Conservation (phyloP, 169 alveolate species). For the Theileria orientalis region DNA sequence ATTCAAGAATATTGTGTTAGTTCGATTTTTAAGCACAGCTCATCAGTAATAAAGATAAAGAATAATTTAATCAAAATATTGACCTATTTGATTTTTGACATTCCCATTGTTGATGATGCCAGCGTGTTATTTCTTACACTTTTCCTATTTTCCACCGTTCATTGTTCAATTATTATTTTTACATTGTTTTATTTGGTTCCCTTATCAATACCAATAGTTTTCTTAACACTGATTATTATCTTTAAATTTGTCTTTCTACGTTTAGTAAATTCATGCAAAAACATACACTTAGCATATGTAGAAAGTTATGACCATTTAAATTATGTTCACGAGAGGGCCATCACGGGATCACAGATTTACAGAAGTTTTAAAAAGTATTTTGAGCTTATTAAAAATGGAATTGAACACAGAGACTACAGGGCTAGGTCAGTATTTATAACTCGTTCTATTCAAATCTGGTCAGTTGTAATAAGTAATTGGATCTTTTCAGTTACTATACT, state of each 20-base stretch:
- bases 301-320: slow-evolving; percentile 20
- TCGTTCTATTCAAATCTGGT: slow-evolving; percentile 10
- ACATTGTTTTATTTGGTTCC: slow-evolving; percentile 39
- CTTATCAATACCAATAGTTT: slow-evolving; percentile 11
- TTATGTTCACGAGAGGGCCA: slow-evolving; percentile 19
- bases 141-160: neutral
- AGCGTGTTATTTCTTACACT: slow-evolving; percentile 9
- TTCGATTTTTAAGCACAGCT: slow-evolving; percentile 17
- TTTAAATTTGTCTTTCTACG: neutral
- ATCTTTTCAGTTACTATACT: slow-evolving; percentile 11
- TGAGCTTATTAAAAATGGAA: slow-evolving; percentile 2
- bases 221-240: neutral
- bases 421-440: slow-evolving; percentile 7
- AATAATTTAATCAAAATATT: slow-evolving; percentile 8
- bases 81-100: slow-evolving; percentile 29
- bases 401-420: slow-evolving; percentile 10
- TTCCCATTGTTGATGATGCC: slow-evolving; percentile 18
- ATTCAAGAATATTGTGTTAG: slow-evolving; percentile 29
- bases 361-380: slow-evolving; percentile 41
- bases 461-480: slow-evolving; percentile 5
- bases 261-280: slow-evolving; percentile 22
- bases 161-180: neutral
- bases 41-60: slow-evolving; percentile 9
- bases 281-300: slow-evolving; percentile 5
- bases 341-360: slow-evolving; percentile 37